Base-by-base conservation (phyloP, 2,329 filamentous ascomycete species). In the Arthroderma sp. region DNA sequence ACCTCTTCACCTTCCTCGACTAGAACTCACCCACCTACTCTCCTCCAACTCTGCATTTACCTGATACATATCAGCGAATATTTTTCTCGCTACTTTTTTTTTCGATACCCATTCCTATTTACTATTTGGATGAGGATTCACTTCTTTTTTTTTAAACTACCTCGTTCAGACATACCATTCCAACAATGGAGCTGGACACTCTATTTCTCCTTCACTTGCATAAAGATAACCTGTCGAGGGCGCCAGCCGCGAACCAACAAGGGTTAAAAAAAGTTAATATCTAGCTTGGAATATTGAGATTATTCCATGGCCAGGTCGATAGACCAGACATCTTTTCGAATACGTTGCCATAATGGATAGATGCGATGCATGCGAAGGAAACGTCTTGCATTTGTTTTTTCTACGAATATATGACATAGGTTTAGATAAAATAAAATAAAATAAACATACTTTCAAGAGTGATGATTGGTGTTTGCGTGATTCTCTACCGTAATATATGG, bases 1-100 rank as follows among this genome's bases (percentile, higher is more conserved):
- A 88, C 68, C 77, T 98, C 46, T 96, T 98, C 62, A 95, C 88
- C 1, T 96, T 95, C 66, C 72, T 95, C 58, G 88, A 95, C 50
- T 86, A 43, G 43, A 37, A 28, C n/a, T 6, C 33, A 34, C 22
- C 15, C 28, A 7, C 29, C 22, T 30, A 30, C 15, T 34, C 30
- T 33, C 29, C n/a, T 34, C 15, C 15, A 42, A 22, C 40, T 30
- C 15, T 11, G 30, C 11, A 6, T 42, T 32, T 32, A 27, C 10
- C 34, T 8, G n/a, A 8, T 34, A 15, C 29, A 42, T 42, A 15
- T 42, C 29, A 32, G n/a, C 40, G 29, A 40, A 30, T 40, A 31
- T 40, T 30, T 31, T 40, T 40, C 40, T 42, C 31, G 33, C 33
- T 15, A 42, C 33, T 33, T 42, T 37, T 34, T 43, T 43, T 31